Base-by-base conservation (phyloP, 1,284 basidiomycete genomes). In the Agaricales sp. region DNA sequence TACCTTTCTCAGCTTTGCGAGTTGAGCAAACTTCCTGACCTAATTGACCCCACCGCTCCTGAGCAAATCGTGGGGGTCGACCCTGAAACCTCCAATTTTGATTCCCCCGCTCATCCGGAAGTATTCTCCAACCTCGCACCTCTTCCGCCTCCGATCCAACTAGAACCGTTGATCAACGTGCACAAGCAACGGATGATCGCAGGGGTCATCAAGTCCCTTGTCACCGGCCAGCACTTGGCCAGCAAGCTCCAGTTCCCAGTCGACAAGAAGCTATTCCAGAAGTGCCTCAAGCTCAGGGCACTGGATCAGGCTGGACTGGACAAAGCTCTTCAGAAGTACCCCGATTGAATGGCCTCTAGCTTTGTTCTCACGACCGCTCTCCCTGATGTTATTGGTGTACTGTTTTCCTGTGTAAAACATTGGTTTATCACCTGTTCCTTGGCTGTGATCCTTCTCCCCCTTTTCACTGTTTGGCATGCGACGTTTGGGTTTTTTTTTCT, bases 151-250 rank as follows among this genome's bases (percentile, higher is more conserved):
- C 74, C 73, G n/a, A 81, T 90, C 68, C 77, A 82, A 54, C 74
- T 92, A n/a, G 84, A 88, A 55, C 88, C 88, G 1, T 67, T 92
- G 50, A 86, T 92, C 66, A 92, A 92, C 61, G 79, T 92, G 2
- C 87, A 92, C 64, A 92, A 92, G 64, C 87, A 91, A 60, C 79
- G 90, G 22, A 66, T 81, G 54, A 84, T 89, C 48, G 87, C 90
- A 3, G 74, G 74, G 4, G 79, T 87, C 24, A 82, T 91, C 59
- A 87, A 87, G 60, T 73, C 77, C 11, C 68, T 92, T 45, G 82
- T 90, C 12, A 78, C 80, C 4, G 87, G 86, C 4, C 89, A 92
- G 60, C 86, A 91, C 55, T 73, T 90, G 11, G 84, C 89, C 1
- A 78, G 79, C 51, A 74, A 77, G 50, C 73, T 84, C 38, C 76